These are phyloP conservation scores for Yamadazyma aaseri DNA, from an alignment of 1,139 yeast species.

Conservation along the genomic window DNA sequence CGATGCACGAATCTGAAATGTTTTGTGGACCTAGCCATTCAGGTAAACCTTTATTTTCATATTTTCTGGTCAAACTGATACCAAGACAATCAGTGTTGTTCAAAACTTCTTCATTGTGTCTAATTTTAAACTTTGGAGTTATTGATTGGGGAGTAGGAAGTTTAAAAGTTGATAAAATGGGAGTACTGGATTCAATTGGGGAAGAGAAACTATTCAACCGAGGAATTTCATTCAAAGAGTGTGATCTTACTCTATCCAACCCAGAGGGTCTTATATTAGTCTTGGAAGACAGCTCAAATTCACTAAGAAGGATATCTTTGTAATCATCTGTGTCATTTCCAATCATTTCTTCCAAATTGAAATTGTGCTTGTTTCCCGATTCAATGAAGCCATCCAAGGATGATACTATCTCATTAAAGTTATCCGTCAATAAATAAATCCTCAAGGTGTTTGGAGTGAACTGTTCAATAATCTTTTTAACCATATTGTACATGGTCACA, in stretches of 20 bases:
- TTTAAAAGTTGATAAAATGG: constrained; percentile 16
- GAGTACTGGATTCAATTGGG: constrained; percentile 18
- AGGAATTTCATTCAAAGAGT: constrained; percentile 13
- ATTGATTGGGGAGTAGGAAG: constrained; percentile 11
- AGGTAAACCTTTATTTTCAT: constrained; percentile 13
- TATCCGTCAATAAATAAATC: constrained; percentile 16
- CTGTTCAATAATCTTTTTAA: constrained; percentile 45
- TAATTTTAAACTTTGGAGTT: constrained; percentile 29
- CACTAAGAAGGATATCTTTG: constrained; percentile 11
- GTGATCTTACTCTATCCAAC: constrained; percentile 13
- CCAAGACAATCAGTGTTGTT: constrained; percentile 12
- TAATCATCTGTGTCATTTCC: constrained; percentile 12
- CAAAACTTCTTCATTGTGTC: constrained; percentile 42
- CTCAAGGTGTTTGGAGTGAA: constrained; percentile 6
- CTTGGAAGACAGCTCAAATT: neutral
- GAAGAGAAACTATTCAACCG: constrained; percentile 5
- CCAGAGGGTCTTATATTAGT: neutral
- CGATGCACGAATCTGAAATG: constrained; percentile 11
- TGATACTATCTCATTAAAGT: constrained; percentile 4
- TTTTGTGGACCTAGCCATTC: constrained; percentile 15
- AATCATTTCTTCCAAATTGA: constrained; percentile 13
- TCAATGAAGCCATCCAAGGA: constrained; percentile 5
- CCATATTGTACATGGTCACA: constrained; percentile 42
- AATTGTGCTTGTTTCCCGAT: constrained; percentile 15
- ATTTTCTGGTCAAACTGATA: constrained; percentile 13